Percentiles rank a stretch among this genome's conserved stretches.
These are phyloP conservation scores for Trametes gibbosa DNA, from an alignment of 768 basidiomycete species.

Conservation along the genomic window DNA sequence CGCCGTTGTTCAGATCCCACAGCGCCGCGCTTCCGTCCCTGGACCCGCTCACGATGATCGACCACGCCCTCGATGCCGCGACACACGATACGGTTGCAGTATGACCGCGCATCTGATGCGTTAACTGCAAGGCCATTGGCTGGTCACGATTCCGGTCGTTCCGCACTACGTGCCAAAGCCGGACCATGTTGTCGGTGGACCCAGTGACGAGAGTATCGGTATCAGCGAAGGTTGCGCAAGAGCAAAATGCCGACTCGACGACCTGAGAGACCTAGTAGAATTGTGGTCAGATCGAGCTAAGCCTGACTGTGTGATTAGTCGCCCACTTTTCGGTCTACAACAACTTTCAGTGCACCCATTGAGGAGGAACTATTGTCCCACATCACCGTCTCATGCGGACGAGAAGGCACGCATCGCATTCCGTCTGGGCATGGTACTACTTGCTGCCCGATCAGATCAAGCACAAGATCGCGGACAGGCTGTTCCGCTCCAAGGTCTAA, in stretches of 20 bases:
- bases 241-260: constrained; percentile 69
- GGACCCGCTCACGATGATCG: constrained; percentile 77
- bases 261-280: constrained; percentile 64
- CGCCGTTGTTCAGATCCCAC: constrained; percentile 86
- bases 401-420: constrained; percentile 52
- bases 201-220: constrained; percentile 73
- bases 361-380: constrained; percentile 49
- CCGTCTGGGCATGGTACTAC: constrained; percentile 64
- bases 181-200: constrained; percentile 75
- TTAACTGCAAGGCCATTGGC: constrained; percentile 40
- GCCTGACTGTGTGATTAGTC: neutral
- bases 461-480: constrained; percentile 48
- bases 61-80: constrained; percentile 78
- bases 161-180: constrained; percentile 71
- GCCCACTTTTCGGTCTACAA: constrained; percentile 60
- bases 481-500: constrained; percentile 48
- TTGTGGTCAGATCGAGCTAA: neutral
- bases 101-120: constrained; percentile 81
- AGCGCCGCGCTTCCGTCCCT: constrained; percentile 82
- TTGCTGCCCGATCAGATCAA: constrained; percentile 57
- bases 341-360: constrained; percentile 55
- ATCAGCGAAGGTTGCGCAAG: constrained; percentile 79
- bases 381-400: constrained; percentile 65
- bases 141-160: constrained; percentile 26
- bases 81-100: constrained; percentile 65